These are phyloP conservation scores for Aspergillus alliaceus DNA, from an alignment of 2,329 filamentous ascomycete genomes.

Conservation along the genomic window DNA sequence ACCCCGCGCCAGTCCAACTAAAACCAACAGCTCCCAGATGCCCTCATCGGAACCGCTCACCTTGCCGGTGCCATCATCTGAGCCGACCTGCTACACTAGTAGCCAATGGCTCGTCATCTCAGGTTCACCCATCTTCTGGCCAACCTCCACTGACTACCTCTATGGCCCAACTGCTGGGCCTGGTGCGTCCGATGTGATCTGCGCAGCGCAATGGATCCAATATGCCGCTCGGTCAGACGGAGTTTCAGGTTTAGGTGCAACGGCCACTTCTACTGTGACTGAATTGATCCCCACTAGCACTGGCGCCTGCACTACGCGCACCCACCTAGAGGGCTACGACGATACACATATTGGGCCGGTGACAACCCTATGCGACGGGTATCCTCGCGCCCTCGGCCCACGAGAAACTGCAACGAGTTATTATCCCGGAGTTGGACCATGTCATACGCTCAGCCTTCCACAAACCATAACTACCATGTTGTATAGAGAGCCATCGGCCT, in stretches of 20 bases:
- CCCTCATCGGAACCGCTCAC: not conserved
- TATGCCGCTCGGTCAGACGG: slow-evolving; percentile 13
- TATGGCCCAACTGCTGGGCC: slow-evolving; percentile 24
- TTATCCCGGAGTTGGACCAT: slow-evolving; percentile 20
- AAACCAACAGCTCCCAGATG: too few species aligned
- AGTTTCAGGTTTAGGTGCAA: slow-evolving; percentile 17
- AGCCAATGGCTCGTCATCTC: slow-evolving; percentile 31
- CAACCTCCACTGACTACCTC: slow-evolving; percentile 23
- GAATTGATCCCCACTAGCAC: slow-evolving; percentile 15
- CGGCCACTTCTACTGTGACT: slow-evolving; percentile 8
- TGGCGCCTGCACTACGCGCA: slow-evolving; percentile 17
- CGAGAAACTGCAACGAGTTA: slow-evolving; percentile 17
- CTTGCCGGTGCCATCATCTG: not conserved
- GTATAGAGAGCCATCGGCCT: slow-evolving; percentile 9
- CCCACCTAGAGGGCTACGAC: slow-evolving; percentile 7
- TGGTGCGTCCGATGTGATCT: slow-evolving; percentile 17
- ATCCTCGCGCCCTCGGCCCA: slow-evolving; percentile 20
- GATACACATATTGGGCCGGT: slow-evolving; percentile 20
- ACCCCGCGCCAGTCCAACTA: too few species aligned
- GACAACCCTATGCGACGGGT: slow-evolving; percentile 22
- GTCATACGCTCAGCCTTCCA: slow-evolving; percentile 6
- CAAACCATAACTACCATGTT: slow-evolving; percentile 2
- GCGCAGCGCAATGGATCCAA: slow-evolving; percentile 20
- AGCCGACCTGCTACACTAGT: slow-evolving; percentile 9
- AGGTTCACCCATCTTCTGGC: slow-evolving; percentile 23